Percentiles rank a stretch among this genome's conserved stretches.
These are phyloP conservation scores for Albizia julibrissin DNA, from an alignment of 306 rosid genomes.

Conservation along the genomic window DNA sequence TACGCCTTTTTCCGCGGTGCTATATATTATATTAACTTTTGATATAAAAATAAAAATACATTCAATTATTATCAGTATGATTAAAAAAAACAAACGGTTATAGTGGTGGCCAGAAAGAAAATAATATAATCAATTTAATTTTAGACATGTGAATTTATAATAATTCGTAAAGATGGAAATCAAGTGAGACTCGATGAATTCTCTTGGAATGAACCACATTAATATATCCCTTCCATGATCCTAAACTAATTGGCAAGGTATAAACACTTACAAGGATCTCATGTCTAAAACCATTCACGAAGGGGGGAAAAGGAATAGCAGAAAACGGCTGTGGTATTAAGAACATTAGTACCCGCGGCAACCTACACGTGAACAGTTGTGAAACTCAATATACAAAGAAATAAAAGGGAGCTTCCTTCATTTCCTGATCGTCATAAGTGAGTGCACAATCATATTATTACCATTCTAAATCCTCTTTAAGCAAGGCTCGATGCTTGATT, in stretches of 20 bases:
- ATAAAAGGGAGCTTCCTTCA: slow-evolving; percentile 5
- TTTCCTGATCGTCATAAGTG: not conserved
- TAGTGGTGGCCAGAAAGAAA: too few relatives aligned
- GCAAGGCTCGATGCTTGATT: slow-evolving; percentile 38
- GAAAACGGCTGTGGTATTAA: not conserved
- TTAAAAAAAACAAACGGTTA: not conserved
- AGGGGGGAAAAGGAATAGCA: not conserved
- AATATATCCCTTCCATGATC: not conserved
- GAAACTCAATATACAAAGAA: not conserved
- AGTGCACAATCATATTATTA: slow-evolving; percentile 22
- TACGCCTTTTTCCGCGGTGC: not conserved
- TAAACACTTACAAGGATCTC: not conserved
- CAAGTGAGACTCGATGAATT: too few relatives aligned
- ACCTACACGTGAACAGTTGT: not conserved
- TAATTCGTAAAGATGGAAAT: too few relatives aligned
- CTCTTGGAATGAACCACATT: not conserved
- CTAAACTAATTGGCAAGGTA: not conserved
- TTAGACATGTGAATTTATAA: too few relatives aligned
- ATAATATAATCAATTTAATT: too few relatives aligned
- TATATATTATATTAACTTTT: too few relatives aligned
- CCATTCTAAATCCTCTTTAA: slow-evolving; percentile 34
- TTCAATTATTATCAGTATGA: not conserved
- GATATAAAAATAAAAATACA: too few relatives aligned
- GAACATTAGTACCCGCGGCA: not conserved
- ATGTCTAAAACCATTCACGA: not conserved